Base-by-base conservation (phyloP, 106 monocot species). In the Chionographis japonica region DNA sequence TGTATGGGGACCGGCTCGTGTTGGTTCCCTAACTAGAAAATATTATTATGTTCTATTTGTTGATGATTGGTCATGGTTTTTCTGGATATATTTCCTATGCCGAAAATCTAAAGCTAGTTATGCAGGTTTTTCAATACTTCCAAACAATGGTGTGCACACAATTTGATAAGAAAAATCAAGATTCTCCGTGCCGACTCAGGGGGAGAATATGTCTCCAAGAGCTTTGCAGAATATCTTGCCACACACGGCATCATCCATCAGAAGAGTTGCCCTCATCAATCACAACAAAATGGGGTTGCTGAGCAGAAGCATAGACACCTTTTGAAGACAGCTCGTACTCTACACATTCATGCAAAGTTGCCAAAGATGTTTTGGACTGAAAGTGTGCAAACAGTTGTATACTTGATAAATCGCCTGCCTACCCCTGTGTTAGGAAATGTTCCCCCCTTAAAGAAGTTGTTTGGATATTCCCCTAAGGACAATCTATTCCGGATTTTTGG, bases 251-350 rank as follows among this genome's bases (percentile, higher is more conserved):
- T 69, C 40, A 15, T 56, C 27, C 69, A 69, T 42, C 40, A 74
- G 66, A 65, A 46, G 15, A 57, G 66, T 74, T 74, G 46, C 39
- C 39, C 50, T 8, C 50, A 66, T 43, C 57, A 66, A 57, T 57
- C 66, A 19, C 50, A 66, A 57, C 65, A 74, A 74, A 74, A 74
- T 66, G 56, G 50, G 8, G 43, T 74, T 36, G 15, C 66, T 15
- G 56, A 65, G 19, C 42, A 63, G 20, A 73, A 73, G 12, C 62
- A 73, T 66, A 64, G 56, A 18, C 65, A 74, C 16, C 56, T 58
- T 36, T 12, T 20, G 19, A 58, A 74, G 40, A 75, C 60, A 9
- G 37, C 58, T n/a, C 49, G 67, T 7, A 17, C 75, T 13, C 40
- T 75, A 16, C 57, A 2, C 3, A 59, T 67, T n/a, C 75, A 66